Conservation (phyloP, 179 eudicot species). For the Corrigiola litoralis region DNA sequence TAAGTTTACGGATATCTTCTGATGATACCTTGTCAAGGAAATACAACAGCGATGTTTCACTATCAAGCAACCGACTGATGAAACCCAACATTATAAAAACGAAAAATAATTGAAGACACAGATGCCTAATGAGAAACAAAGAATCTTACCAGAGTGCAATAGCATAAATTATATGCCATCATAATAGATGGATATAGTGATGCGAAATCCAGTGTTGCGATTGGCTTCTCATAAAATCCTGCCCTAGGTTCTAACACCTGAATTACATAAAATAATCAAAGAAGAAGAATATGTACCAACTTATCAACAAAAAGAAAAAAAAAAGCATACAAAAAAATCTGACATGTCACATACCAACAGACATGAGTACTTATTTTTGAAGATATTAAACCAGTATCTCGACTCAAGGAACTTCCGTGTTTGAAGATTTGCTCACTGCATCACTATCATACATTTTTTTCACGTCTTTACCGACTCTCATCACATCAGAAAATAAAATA, state of each 20-base stretch:
- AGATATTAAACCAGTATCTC: no score
- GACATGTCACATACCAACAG: background rate
- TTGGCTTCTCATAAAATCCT: constrained; percentile 96
- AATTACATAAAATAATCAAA: constrained; percentile 21
- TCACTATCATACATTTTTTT: no score
- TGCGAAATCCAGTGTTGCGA: constrained; percentile 98
- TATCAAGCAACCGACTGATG: background rate
- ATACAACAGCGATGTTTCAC: background rate
- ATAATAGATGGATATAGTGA: constrained; percentile 98
- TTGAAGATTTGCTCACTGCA: no score
- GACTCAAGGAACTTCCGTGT: no score
- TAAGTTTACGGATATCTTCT: constrained; percentile 74
- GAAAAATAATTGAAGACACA: background rate
- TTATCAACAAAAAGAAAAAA: background rate
- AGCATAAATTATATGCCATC: constrained; percentile 99
- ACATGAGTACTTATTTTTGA: no score
- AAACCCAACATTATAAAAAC: background rate
- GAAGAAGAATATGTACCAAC: background rate
- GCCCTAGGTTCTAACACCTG: constrained; percentile 97
- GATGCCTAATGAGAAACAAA: constrained; percentile 4
- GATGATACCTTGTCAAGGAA: constrained; percentile 64
- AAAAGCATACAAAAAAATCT: background rate
- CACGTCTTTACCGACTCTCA: no score
- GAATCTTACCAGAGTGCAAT: constrained; percentile 78
- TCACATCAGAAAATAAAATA: no score